phyloP scores from a whole-genome alignment of 129 eudicot species.

The Escallonia rubra region DNA sequence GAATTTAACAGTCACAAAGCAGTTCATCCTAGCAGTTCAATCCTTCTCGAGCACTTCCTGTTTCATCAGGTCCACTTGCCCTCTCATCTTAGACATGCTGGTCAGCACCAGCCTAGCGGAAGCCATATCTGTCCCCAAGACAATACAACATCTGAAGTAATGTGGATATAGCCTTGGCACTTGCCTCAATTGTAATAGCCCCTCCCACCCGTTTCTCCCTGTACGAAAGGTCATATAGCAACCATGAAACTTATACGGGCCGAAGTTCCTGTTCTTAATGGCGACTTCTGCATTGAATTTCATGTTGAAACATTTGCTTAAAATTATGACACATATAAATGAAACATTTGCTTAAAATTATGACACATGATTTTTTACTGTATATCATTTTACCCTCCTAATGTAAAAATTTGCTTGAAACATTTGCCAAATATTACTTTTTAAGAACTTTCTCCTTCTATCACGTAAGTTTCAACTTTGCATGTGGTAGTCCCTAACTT shows the following conservation, averaged over 20 bases:
- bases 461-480: too few relatives aligned
- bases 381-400: too few relatives aligned
- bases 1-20: neutral
- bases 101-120: neutral
- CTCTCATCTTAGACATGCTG: neutral
- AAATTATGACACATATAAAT: too few relatives aligned
- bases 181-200: neutral
- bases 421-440: too few relatives aligned
- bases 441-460: too few relatives aligned
- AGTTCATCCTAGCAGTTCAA: neutral
- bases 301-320: too few relatives aligned
- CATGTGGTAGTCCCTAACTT: too few relatives aligned
- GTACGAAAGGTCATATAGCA: neutral
- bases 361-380: too few relatives aligned
- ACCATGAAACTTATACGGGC: neutral
- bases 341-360: too few relatives aligned
- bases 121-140: slow-evolving; percentile 1
- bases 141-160: neutral
- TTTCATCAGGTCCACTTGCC: neutral
- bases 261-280: slow-evolving; percentile 6
- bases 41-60: neutral
- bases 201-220: neutral
- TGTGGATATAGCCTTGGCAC: neutral
- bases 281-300: neutral
- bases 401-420: too few relatives aligned